These are phyloP conservation scores for Botryotinia convoluta DNA, from an alignment of 2,329 filamentous ascomycete genomes.

Conservation along the genomic window DNA sequence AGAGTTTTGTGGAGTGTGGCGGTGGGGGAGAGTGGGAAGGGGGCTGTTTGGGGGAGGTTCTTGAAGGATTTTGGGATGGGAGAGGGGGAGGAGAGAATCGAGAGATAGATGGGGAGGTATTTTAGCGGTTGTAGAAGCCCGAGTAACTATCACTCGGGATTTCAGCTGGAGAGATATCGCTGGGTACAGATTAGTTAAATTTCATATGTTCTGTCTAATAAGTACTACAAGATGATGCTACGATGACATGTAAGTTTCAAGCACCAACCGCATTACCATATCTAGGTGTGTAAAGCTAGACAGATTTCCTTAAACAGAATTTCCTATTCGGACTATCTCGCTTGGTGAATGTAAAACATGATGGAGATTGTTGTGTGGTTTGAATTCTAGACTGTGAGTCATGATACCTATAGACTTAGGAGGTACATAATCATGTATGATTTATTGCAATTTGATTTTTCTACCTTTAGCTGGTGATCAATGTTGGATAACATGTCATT, in stretches of 20 bases:
- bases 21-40: constrained; percentile 22
- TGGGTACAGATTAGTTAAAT: too few relatives aligned
- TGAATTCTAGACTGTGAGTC: background rate
- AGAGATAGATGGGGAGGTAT: background rate
- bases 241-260: background rate
- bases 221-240: background rate
- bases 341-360: background rate
- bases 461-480: background rate
- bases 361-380: background rate
- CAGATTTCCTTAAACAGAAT: background rate
- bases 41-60: constrained; percentile 25
- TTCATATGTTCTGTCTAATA: too few relatives aligned
- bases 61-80: constrained; percentile 25
- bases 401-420: too few relatives aligned
- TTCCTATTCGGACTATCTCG: background rate
- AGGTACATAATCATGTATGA: too few relatives aligned
- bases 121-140: too few relatives aligned
- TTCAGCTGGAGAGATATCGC: too few relatives aligned
- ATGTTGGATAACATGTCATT: too few relatives aligned
- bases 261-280: background rate
- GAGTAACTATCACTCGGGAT: too few relatives aligned
- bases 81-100: constrained; percentile 18
- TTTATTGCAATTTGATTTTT: background rate
- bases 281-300: background rate
- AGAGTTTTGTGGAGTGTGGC: constrained; percentile 26